These are phyloP conservation scores for Aspergillus coremiiformis DNA, from an alignment of 495 filamentous ascomycete genomes.

Conservation along the genomic window DNA sequence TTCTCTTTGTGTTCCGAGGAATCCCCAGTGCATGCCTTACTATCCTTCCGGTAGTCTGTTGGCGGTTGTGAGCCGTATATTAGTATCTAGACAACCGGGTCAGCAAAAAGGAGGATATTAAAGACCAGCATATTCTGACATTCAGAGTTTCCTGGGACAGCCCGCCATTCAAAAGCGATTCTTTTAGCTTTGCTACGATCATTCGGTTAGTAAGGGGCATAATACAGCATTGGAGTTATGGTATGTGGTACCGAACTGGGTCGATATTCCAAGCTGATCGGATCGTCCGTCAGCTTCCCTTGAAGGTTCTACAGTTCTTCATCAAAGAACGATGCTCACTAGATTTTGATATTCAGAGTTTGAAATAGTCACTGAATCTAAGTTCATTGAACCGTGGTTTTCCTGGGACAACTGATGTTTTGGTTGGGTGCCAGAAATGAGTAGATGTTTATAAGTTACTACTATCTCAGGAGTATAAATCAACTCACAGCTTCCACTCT, in stretches of 20 bases:
- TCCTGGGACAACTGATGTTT: background rate
- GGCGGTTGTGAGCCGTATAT: slow-evolving; percentile 37
- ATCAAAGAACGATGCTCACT: slow-evolving; percentile 32
- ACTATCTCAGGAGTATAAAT: background rate
- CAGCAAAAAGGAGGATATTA: slow-evolving; percentile 13
- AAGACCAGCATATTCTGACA: slow-evolving; percentile 29
- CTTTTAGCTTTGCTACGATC: slow-evolving; percentile 50
- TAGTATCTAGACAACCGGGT: slow-evolving; percentile 36
- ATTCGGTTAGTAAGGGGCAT: slow-evolving; percentile 4
- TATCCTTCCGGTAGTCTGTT: background rate
- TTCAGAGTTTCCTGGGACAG: slow-evolving; percentile 54
- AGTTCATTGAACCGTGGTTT: slow-evolving; percentile 12
- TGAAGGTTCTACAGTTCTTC: background rate
- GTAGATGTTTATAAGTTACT: background rate
- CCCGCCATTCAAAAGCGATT: slow-evolving; percentile 55
- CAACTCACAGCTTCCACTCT: slow-evolving; percentile 10
- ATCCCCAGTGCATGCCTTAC: background rate
- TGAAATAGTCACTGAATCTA: slow-evolving; percentile 44
- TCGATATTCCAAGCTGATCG: background rate
- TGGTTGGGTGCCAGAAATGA: background rate
- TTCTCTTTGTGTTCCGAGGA: background rate
- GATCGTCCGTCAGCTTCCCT: background rate
- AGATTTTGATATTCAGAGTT: slow-evolving; percentile 49
- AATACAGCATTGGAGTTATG: background rate
- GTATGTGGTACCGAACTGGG: background rate